Percentiles rank a stretch among this genome's conserved stretches.
Evolutionary conservation across 202 grass and related monocot genomes (phyloP).

Genomic region (Alloteropsis angusta): DNA sequence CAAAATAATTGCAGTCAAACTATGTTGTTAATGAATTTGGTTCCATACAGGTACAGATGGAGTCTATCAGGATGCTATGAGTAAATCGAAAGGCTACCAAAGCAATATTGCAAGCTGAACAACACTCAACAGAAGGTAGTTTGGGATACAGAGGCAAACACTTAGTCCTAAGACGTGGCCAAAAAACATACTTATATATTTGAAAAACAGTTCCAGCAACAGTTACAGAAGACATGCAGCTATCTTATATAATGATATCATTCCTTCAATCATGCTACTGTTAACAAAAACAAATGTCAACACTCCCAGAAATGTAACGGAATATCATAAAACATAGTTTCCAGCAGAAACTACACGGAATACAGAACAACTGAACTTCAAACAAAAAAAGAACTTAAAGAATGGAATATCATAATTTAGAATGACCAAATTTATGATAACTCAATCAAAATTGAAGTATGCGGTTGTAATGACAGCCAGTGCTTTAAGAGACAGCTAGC

Average conservation of each 20-base stretch:
- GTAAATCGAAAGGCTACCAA: not conserved
- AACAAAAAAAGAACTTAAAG: not conserved
- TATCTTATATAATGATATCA: not conserved
- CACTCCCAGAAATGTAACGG: not conserved
- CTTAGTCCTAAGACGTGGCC: not conserved
- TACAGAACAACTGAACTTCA: not conserved
- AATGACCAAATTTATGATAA: not conserved
- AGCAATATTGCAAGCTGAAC: not conserved
- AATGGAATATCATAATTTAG: not conserved
- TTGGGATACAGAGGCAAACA: not conserved
- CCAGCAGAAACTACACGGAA: not conserved
- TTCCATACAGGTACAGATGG: constrained; percentile 3
- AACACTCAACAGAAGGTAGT: not conserved
- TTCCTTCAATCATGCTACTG: not conserved
- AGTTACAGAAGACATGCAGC: not conserved
- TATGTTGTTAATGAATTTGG: not conserved
- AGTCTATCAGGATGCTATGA: not conserved
- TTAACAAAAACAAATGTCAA: not conserved
- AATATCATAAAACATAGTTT: not conserved
- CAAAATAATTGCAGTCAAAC: not conserved
- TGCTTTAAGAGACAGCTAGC: not conserved
- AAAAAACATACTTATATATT: not conserved
- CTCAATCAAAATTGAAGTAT: not conserved
- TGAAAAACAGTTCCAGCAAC: not conserved
- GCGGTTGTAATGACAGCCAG: not conserved